Evolutionary conservation across 305 asterid species (phyloP), one percentile per base, ranked within the genome.

Genomic region (Fraxinus baroniana): DNA sequence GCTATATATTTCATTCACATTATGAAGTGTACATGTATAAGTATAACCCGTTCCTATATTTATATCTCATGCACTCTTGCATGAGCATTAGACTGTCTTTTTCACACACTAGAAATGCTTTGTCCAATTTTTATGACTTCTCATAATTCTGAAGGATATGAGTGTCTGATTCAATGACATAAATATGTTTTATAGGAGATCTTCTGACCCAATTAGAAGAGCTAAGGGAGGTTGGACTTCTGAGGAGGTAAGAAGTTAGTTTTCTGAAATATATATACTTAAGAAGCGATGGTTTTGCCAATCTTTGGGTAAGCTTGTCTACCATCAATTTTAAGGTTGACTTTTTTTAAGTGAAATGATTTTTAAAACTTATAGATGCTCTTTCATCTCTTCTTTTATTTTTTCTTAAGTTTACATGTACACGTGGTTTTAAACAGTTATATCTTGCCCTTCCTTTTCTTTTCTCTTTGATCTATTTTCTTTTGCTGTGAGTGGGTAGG

Each of bases 141-240:
- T 44, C 28, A 76, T 17, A 83, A 22, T 66, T 24, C 33, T 33
- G 52, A 37, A 70, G n/a, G 79, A 82, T 41, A 44, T 83, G 78
- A 74, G 5, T 79, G 30, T 83, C 72, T 57, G 12, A 78, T 73
- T 80, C 60, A 18, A 12, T 78, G 64, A 18, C 68, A 33, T 78
- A 41, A 37, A 44, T 88, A 79, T 60, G 68, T 82, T 82, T 86
- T 86, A 10, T 91, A 93, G 98, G 90, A 91, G 26, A 89, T 92
- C 95, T 80, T 88, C 93, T 12, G 98, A 98, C 74, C 99, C 99
- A 84, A 93, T 96, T 87, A 93, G 99, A 89, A 90, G 99, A 87
- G 97, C 99, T 75, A 96, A 93, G 92, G 98, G 99, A 80, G 98
- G 99, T 73, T 96, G 98, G 99, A 94, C 98, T 39, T 97, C 26